Conservation (phyloP, 371 early-diverging fungal species). For the Circinella umbellata region DNA sequence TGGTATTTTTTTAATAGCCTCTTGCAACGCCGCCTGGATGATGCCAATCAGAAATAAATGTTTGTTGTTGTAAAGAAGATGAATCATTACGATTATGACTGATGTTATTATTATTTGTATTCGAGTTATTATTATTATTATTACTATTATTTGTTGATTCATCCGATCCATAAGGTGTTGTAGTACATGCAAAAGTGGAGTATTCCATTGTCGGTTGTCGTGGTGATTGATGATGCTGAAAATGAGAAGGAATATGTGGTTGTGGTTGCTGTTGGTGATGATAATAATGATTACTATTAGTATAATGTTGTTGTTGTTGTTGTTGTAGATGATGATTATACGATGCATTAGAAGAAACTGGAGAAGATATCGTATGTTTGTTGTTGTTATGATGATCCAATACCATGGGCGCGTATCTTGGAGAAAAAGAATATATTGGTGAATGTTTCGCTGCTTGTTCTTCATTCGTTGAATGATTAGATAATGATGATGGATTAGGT, state of each 20-base stretch:
- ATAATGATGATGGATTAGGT: neutral
- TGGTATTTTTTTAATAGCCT: conserved; percentile 2
- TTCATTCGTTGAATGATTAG: no score
- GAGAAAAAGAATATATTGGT: conserved; percentile 6
- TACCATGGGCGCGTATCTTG: conserved; percentile 9
- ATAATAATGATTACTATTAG: neutral
- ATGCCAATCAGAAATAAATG: conserved; percentile 17
- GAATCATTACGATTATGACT: neutral
- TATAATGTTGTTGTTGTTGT: no score
- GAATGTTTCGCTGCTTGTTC: neutral
- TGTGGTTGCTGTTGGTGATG: neutral
- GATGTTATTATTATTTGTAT: no score
- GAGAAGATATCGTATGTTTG: conserved; percentile 1
- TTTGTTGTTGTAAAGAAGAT: conserved; percentile 1
- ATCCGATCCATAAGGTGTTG: conserved; percentile 7
- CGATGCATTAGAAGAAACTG: neutral
- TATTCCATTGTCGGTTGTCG: neutral
- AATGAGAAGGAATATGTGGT: neutral
- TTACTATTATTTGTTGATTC: neutral
- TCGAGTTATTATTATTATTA: no score
- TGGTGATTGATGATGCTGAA: neutral
- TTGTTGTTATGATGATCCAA: conserved; percentile 11
- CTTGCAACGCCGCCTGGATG: conserved; percentile 19
- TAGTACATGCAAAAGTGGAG: conserved; percentile 8
- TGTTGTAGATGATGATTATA: neutral